phyloP scores from a whole-genome alignment of 352 stramenopile genomes.

The Pythium inflatum region DNA sequence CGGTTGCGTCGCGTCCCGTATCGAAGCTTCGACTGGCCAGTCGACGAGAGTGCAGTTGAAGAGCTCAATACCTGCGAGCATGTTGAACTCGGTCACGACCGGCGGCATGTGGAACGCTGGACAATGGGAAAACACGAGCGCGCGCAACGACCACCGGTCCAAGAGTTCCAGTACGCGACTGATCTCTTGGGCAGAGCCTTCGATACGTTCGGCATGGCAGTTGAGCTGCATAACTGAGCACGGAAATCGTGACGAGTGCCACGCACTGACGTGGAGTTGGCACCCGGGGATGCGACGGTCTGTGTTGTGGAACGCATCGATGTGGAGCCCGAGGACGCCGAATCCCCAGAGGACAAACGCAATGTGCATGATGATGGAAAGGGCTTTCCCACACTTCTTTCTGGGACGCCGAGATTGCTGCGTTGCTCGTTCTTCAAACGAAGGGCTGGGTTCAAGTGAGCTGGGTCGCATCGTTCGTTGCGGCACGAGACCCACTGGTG shows the following conservation, averaged over 20 bases:
- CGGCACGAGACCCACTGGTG: too few relatives aligned
- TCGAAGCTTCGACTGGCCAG: constrained; percentile 7
- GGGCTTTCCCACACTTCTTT: too few relatives aligned
- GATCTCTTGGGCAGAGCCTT: constrained; percentile 1
- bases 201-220: constrained; percentile 1
- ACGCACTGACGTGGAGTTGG: constrained; percentile 15
- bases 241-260: constrained; percentile 1
- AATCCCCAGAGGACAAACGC: constrained; percentile 2
- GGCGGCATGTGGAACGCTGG: constrained; percentile 12
- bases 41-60: constrained; percentile 27
- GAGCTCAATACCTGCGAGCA: constrained; percentile 20
- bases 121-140: constrained; percentile 31
- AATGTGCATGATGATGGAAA: too few relatives aligned
- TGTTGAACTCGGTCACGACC: constrained; percentile 6
- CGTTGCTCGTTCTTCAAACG: too few relatives aligned
- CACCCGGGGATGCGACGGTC: neutral
- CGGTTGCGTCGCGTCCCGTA: neutral
- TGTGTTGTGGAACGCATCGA: neutral
- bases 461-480: too few relatives aligned
- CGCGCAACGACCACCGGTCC: constrained; percentile 11
- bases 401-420: neutral
- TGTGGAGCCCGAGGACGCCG: constrained; percentile 5
- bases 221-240: constrained; percentile 30
- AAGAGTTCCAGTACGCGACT: neutral
- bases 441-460: too few relatives aligned